A percentile compares a stretch with the other conserved stretches of the same genome.
phyloP scores from a whole-genome alignment of 106 monocot genomes.

The Amphibolis antarctica region DNA sequence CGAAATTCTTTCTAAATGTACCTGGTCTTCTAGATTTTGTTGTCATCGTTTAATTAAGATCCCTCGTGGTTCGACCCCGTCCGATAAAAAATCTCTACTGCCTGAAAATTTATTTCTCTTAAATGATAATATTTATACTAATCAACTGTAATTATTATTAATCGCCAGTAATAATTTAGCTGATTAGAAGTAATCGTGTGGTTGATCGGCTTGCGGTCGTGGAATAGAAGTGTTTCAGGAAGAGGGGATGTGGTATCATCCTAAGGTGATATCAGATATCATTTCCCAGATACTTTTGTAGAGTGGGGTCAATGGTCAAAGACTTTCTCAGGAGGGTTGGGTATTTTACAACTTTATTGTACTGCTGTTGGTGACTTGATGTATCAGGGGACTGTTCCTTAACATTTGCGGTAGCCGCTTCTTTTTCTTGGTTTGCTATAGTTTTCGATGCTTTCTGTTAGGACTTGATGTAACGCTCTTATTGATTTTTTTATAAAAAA shows the following conservation, averaged over 20 bases:
- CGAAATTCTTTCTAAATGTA: too few species aligned
- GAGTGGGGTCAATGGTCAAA: slow-evolving; percentile 4
- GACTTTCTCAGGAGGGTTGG: not conserved
- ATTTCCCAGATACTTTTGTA: not conserved
- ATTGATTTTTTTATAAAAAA: too few species aligned
- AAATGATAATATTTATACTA: too few species aligned
- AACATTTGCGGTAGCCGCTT: not conserved
- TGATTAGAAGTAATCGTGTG: too few species aligned
- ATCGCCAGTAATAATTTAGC: too few species aligned
- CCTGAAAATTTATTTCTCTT: too few species aligned
- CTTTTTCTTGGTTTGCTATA: not conserved
- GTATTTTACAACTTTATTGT: not conserved
- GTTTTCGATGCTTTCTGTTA: not conserved
- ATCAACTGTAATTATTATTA: too few species aligned
- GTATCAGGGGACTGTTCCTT: not conserved
- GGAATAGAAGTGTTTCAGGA: not conserved
- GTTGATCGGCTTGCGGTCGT: not conserved
- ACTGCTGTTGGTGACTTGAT: not conserved
- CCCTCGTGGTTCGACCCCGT: too few species aligned
- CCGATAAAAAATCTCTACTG: too few species aligned
- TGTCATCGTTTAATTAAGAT: too few species aligned
- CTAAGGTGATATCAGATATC: not conserved
- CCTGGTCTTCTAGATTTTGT: too few species aligned
- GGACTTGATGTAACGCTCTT: not conserved
- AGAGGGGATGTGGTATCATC: too few species aligned